Percentiles rank a stretch among this genome's conserved stretches.
These are phyloP conservation scores for Penicillium thymicola DNA, from an alignment of 2,329 filamentous ascomycete species.

Conservation along the genomic window DNA sequence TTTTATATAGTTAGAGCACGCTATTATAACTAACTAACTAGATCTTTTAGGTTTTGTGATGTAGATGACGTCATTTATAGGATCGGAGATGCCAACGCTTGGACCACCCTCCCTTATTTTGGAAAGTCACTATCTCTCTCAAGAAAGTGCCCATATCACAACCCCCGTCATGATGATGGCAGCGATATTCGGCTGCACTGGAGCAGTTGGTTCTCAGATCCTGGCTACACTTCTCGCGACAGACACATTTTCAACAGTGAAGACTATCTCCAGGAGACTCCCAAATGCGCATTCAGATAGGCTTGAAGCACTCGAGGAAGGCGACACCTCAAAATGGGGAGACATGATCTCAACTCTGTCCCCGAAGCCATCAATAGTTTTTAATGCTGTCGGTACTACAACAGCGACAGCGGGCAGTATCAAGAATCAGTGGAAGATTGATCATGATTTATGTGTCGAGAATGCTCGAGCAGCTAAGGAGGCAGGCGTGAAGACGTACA, in stretches of 20 bases:
- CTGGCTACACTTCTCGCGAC: conserved; percentile 26
- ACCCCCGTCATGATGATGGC: conserved; percentile 29
- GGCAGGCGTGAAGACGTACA: conserved; percentile 35
- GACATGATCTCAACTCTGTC: conserved; percentile 23
- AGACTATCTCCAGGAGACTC: conserved; percentile 28
- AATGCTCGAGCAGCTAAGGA: conserved; percentile 36
- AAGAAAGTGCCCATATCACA: neutral
- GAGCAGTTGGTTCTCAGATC: conserved; percentile 33
- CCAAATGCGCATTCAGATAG: conserved; percentile 26
- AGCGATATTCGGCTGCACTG: conserved; percentile 32
- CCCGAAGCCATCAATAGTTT: conserved; percentile 26
- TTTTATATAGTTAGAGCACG: too few relatives aligned
- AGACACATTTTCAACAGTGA: conserved; percentile 24
- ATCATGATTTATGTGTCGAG: conserved; percentile 37
- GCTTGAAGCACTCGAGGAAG: conserved; percentile 28
- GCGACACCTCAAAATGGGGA: conserved; percentile 32
- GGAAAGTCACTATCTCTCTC: neutral
- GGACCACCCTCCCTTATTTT: neutral
- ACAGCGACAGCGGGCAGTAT: conserved; percentile 32
- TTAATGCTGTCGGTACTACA: conserved; percentile 38
- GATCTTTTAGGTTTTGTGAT: too few relatives aligned
- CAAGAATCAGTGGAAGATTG: conserved; percentile 38
- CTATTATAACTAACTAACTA: too few relatives aligned
- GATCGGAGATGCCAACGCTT: neutral
- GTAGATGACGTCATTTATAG: neutral